Evolutionary conservation across 331 rosid species (phyloP), one percentile per base, ranked within the genome.

Genomic region (Pyracantha coccinea): DNA sequence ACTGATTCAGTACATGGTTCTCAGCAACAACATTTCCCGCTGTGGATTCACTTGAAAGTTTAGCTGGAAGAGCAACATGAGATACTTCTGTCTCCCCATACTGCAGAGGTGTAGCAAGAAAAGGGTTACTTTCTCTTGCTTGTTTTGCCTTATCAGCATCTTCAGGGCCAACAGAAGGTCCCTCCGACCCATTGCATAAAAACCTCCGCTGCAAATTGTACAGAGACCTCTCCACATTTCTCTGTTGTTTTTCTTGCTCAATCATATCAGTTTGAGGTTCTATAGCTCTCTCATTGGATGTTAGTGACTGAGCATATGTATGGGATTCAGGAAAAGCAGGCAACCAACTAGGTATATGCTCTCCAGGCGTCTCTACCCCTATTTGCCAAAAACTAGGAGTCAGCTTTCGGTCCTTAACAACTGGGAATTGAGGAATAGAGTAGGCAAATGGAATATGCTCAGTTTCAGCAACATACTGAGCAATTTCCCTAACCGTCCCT

Each of bases 301-400:
- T 32, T n/a, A 82, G 79, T 17, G 83, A 61, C 73, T 31, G 78
- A 50, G 78, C 57, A 79, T 77, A 81, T 35, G 86, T 69, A 63
- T 83, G 84, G 8, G 87, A 86, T 69, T 85, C 93, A 65, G 97
- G 97, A 61, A 91, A 85, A 24, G 83, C 83, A 20, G 98, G 97
- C 88, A 93, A 83, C 98, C 98, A 91, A 53, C 87, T 66, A 53
- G 98, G 97, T 78, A 93, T 88, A 80, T 91, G 96, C 66, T 88
- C 91, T 24, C 75, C 84, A 0, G 89, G 89, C 75, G 97, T 84
- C 73, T 88, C 91, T 75, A 86, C 85, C 55, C 85, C 90, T 5
- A 13, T 81, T 82, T 86, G 96, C 55, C 27, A 77, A 78, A 88
- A 88, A 41, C 87, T 93, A 16, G 86, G 89, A 67, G 80, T 63